These are phyloP conservation scores for Wakefieldia striispora DNA, from an alignment of 768 basidiomycete genomes.

Conservation along the genomic window DNA sequence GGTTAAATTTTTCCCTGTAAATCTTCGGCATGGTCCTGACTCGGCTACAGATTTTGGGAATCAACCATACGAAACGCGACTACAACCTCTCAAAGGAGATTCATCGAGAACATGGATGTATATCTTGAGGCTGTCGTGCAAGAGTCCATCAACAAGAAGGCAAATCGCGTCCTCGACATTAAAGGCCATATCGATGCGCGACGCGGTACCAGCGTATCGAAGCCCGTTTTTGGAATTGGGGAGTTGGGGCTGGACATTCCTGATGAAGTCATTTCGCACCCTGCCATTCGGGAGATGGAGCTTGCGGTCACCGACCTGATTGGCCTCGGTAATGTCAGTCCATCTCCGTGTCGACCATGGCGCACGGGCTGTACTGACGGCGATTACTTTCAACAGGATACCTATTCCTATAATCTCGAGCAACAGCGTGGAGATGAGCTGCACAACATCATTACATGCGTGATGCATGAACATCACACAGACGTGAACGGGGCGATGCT, in stretches of 20 bases:
- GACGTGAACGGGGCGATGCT: conserved; percentile 17
- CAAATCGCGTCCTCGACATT: conserved; percentile 34
- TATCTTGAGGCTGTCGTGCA: conserved; percentile 40
- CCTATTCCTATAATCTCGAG: conserved; percentile 33
- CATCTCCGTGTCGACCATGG: no score
- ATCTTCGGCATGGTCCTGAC: background rate
- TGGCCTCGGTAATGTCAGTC: conserved; percentile 34
- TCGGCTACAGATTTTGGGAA: conserved; percentile 15
- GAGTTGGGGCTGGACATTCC: conserved; percentile 37
- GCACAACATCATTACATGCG: conserved; percentile 49
- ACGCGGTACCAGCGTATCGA: conserved; percentile 39
- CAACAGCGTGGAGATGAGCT: conserved; percentile 28
- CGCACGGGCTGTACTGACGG: background rate
- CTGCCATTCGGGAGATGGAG: conserved; percentile 33
- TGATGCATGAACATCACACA: conserved; percentile 43
- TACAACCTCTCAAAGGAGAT: conserved; percentile 21
- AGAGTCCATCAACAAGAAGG: conserved; percentile 41
- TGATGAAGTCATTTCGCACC: conserved; percentile 42
- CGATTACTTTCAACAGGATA: conserved; percentile 19
- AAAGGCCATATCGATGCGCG: conserved; percentile 41
- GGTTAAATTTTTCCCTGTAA: no score
- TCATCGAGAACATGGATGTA: conserved; percentile 36
- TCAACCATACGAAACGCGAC: conserved; percentile 6
- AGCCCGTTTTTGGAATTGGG: conserved; percentile 38
- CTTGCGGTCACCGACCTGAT: conserved; percentile 33